Evolutionary conservation across 176 grass and related monocot genomes (phyloP).

Genomic region (Thalia dealbata): DNA sequence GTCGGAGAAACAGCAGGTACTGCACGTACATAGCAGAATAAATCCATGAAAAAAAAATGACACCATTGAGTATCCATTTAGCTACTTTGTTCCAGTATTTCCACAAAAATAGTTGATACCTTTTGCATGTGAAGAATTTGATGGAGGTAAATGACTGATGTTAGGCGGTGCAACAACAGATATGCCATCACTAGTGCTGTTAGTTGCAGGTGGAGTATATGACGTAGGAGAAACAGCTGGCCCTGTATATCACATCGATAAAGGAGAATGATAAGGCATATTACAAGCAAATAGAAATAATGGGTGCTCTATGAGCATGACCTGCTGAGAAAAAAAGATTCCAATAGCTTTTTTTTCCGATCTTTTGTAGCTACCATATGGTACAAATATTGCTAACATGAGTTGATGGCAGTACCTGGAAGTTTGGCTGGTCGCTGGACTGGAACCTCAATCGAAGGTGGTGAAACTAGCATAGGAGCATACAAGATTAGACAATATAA

Average conservation of each 20-base stretch:
- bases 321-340: background rate
- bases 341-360: background rate
- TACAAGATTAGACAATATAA: background rate
- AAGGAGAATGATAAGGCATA: background rate
- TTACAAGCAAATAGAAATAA: background rate
- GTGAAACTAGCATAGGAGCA: background rate
- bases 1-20: constrained; percentile 20
- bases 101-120: constrained; percentile 12
- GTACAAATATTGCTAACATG: background rate
- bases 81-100: background rate
- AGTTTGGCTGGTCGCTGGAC: background rate
- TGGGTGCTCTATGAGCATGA: background rate
- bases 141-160: background rate
- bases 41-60: constrained; percentile 5
- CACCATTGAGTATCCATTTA: constrained; percentile 4
- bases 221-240: constrained; percentile 13
- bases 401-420: background rate
- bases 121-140: constrained; percentile 25
- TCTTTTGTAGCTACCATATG: background rate
- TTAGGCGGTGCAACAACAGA: constrained; percentile 24
- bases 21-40: constrained; percentile 24
- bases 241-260: background rate
- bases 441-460: background rate
- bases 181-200: constrained; percentile 18
- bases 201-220: constrained; percentile 7